Evolutionary conservation across 2,329 filamentous ascomycete genomes (phyloP).

Genomic region (Beauveria bassiana): DNA sequence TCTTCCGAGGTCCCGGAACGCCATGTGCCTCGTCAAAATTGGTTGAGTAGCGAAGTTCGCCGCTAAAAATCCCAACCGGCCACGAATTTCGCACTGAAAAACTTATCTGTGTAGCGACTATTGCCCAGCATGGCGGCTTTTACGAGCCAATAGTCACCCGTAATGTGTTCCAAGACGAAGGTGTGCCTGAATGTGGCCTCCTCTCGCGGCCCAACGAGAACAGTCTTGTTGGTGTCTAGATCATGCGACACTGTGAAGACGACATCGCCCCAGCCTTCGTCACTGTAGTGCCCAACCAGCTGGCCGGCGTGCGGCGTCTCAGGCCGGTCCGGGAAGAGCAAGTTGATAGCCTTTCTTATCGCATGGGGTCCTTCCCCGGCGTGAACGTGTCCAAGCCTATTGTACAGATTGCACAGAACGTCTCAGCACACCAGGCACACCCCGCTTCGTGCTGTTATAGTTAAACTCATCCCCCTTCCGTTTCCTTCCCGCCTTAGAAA

Average conservation of each 20-base stretch:
- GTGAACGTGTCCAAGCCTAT: too few relatives aligned
- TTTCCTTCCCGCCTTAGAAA: too few relatives aligned
- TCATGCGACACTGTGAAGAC: neutral
- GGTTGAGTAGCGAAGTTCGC: too few relatives aligned
- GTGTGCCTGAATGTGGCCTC: neutral
- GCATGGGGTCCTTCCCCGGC: too few relatives aligned
- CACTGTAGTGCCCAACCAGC: slow-evolving; percentile 2
- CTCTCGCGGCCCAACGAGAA: slow-evolving; percentile 3
- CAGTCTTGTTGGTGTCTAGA: neutral
- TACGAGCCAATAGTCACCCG: slow-evolving; percentile 10
- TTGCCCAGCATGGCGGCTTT: neutral
- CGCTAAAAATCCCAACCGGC: too few relatives aligned
- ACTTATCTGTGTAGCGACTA: neutral
- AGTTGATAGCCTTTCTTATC: neutral
- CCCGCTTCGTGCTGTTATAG: too few relatives aligned
- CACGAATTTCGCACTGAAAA: neutral
- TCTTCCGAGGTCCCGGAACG: too few relatives aligned
- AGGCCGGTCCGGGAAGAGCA: slow-evolving; percentile 5
- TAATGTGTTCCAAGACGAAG: slow-evolving; percentile 5
- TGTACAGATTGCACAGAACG: too few relatives aligned
- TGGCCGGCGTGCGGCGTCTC: neutral
- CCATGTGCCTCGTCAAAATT: too few relatives aligned
- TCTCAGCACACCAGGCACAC: too few relatives aligned
- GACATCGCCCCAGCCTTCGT: slow-evolving; percentile 7
- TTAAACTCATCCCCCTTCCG: too few relatives aligned